These are phyloP conservation scores for Entomortierella beljakovae DNA, from an alignment of 192 early-diverging fungal genomes.

Conservation along the genomic window DNA sequence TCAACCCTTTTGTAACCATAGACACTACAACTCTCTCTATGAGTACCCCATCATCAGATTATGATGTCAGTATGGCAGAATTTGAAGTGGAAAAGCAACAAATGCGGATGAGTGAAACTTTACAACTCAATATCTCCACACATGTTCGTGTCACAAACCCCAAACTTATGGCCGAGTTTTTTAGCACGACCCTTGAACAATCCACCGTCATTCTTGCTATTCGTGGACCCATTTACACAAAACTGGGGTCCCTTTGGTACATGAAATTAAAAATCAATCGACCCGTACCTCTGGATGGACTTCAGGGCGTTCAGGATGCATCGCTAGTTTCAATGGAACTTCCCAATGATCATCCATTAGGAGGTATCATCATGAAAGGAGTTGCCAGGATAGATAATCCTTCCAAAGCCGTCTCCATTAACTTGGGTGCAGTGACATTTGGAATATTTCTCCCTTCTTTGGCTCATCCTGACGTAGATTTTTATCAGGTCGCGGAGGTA, in stretches of 20 bases:
- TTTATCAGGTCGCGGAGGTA: conserved; percentile 45
- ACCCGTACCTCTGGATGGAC: conserved; percentile 20
- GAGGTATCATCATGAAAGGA: conserved; percentile 40
- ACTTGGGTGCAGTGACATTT: conserved; percentile 36
- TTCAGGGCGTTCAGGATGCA: conserved; percentile 41
- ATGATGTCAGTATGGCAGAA: conserved; percentile 28
- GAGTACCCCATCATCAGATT: conserved; percentile 3
- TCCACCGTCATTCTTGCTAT: conserved; percentile 25
- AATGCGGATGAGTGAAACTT: conserved; percentile 21
- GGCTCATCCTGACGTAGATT: conserved; percentile 31
- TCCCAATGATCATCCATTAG: conserved; percentile 32
- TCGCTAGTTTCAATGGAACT: conserved; percentile 30
- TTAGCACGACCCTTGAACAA: conserved; percentile 12
- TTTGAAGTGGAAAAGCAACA: conserved; percentile 35
- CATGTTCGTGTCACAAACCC: conserved; percentile 38
- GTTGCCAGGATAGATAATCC: conserved; percentile 41
- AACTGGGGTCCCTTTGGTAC: conserved; percentile 33
- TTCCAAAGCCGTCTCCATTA: conserved; percentile 23
- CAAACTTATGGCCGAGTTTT: conserved; percentile 44
- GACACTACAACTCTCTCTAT: conserved; percentile 19
- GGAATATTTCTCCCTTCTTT: conserved; percentile 36
- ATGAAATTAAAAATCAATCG: conserved; percentile 29
- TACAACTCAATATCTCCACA: conserved; percentile 24
- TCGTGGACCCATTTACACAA: conserved; percentile 27
- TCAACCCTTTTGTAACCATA: conserved; percentile 32